Evolutionary conservation across 2,329 filamentous ascomycete genomes (phyloP).

Genomic region (Thelonectria discophora): DNA sequence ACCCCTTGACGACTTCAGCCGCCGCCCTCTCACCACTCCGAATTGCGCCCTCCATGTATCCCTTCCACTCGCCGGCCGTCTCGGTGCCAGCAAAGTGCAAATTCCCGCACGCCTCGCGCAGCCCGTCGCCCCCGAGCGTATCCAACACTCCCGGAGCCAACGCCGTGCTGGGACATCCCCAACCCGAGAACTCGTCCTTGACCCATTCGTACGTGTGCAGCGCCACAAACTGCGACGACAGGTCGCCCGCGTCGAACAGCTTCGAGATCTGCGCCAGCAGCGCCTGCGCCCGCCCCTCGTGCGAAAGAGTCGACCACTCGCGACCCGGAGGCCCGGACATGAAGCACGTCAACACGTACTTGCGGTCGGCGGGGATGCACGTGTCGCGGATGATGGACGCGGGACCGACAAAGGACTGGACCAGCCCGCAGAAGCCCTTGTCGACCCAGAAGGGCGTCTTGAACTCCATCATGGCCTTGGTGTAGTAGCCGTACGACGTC

Average conservation of each 20-base stretch:
- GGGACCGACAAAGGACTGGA: slow-evolving; percentile 56
- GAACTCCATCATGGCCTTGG: slow-evolving; percentile 59
- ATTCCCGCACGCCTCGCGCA: slow-evolving; percentile 43
- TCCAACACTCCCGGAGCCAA: slow-evolving; percentile 51
- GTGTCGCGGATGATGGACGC: slow-evolving; percentile 57
- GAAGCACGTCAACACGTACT: slow-evolving; percentile 53
- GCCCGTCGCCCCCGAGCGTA: slow-evolving; percentile 41
- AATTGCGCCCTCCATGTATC: slow-evolving; percentile 41
- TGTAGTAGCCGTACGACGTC: slow-evolving; percentile 56
- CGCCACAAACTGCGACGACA: slow-evolving; percentile 43
- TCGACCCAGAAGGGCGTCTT: slow-evolving; percentile 50
- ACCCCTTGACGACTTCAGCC: slow-evolving; percentile 31
- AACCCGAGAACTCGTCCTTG: slow-evolving; percentile 48
- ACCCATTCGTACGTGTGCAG: slow-evolving; percentile 50
- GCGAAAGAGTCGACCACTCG: slow-evolving; percentile 42
- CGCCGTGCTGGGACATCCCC: slow-evolving; percentile 51
- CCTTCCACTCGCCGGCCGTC: slow-evolving; percentile 39
- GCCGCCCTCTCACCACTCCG: slow-evolving; percentile 34
- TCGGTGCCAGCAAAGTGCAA: slow-evolving; percentile 41
- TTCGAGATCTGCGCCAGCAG: slow-evolving; percentile 42
- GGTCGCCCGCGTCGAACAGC: slow-evolving; percentile 33
- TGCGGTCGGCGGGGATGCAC: slow-evolving; percentile 38
- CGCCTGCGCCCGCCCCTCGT: slow-evolving; percentile 30
- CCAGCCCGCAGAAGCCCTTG: slow-evolving; percentile 55
- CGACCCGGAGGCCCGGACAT: slow-evolving; percentile 48